Base-by-base conservation (phyloP, 1,284 basidiomycete species). In the Ceratobasidium sp. region DNA sequence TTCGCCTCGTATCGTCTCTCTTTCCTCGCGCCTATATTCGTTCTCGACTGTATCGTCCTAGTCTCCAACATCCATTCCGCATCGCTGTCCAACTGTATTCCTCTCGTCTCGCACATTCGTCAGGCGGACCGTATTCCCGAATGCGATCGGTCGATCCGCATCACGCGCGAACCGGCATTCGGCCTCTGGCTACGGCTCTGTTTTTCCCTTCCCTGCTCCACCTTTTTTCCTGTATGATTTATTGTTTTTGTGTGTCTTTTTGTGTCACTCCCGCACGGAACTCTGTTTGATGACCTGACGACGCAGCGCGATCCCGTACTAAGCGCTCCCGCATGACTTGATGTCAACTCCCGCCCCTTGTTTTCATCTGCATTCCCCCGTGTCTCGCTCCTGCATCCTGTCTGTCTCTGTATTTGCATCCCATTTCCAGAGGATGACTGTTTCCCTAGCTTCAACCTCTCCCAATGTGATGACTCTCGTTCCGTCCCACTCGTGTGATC, bases 211-310 rank as follows among this genome's bases (percentile, higher is more conserved):
- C 25, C 42, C n/a, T 21, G 16, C 54, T 59, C 44, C 53, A 38
- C 54, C 25, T 14, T 14, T 61, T 38, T 69, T 23, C 54, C 44
- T 54, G 21, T 28, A 58, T 42, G n/a, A 48, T 59, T 53, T 44
- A 58, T 59, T 58, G 46, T 69, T 69, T 30, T 38, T 40, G 8
- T 40, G 25, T 38, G n/a, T 54, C 53, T 66, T 54, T 28, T 30
- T 25, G 30, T 40, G 7, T 58, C 42, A 69, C 66, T 69, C 66
- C 66, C 28, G 54, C 66, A 58, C 53, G 53, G 53, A 69, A 69
- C 66, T 69, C 44, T 61, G 59, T 46, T 33, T 69, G 33, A 69
- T 69, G 54, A 69, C 18, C 53, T 69, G 53, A 59, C 49, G 66
- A 69, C 66, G 54, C 66, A 69, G 66, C 54, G 54, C 66, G 28